Evolutionary conservation across 306 rosid genomes (phyloP).

Genomic region (Casuarina glauca): DNA sequence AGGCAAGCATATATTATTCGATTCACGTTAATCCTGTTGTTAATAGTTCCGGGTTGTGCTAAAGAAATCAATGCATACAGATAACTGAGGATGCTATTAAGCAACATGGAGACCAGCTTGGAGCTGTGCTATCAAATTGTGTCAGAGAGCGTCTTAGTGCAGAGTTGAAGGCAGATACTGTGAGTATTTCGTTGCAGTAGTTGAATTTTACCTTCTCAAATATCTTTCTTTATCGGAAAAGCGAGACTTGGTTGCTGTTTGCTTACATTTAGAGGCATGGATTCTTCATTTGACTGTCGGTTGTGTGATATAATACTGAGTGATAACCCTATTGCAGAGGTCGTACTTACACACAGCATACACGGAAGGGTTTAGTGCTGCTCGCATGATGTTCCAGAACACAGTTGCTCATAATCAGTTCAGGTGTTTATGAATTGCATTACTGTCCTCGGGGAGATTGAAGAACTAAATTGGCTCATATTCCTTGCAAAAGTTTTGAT

Average conservation of each 20-base stretch:
- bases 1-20: conserved; percentile 45
- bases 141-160: conserved; percentile 57
- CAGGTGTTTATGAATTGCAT: conserved; percentile 34
- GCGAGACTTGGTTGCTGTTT: not conserved
- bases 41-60: conserved; percentile 8
- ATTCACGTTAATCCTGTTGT: conserved; percentile 18
- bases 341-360: conserved; percentile 76
- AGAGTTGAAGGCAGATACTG: conserved; percentile 73
- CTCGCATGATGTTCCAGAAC: conserved; percentile 1
- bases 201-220: not conserved
- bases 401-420: conserved; percentile 54
- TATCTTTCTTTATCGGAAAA: not conserved
- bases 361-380: conserved; percentile 84
- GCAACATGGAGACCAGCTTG: conserved; percentile 65
- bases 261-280: conserved; percentile 7
- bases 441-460: not conserved
- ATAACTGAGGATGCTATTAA: conserved; percentile 57
- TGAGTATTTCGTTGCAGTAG: conserved; percentile 47
- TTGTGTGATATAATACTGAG: no score
- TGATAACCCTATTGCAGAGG: conserved; percentile 49
- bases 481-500: not conserved
- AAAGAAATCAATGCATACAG: conserved; percentile 43
- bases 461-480: not conserved
- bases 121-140: conserved; percentile 54
- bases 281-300: not conserved